A percentile compares a stretch with the other conserved stretches of the same genome.
Conservation (phyloP, 352 stramenopile species). For the Pythium biforme region DNA sequence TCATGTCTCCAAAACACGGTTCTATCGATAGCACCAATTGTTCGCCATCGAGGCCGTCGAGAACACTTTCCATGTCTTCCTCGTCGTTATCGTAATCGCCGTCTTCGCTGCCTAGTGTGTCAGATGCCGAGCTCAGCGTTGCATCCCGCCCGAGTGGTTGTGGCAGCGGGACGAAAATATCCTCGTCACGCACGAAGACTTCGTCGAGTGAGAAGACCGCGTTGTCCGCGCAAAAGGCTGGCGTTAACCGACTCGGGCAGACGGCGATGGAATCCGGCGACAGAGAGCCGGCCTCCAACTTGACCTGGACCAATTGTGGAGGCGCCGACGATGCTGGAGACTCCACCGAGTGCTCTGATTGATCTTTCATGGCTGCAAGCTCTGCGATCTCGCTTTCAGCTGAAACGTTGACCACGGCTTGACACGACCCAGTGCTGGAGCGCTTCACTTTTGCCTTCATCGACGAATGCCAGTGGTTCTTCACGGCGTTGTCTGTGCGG, state of each 20-base stretch:
- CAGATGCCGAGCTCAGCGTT: background rate
- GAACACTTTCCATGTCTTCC: background rate
- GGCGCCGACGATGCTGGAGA: background rate
- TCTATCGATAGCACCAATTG: background rate
- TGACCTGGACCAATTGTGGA: background rate
- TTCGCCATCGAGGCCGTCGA: slow-evolving; percentile 1
- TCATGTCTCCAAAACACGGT: too few relatives aligned
- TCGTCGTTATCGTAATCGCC: background rate
- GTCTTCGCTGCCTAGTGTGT: background rate
- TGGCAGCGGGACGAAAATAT: background rate
- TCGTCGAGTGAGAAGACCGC: slow-evolving; percentile 8
- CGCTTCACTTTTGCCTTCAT: slow-evolving; percentile 60
- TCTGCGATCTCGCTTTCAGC: background rate
- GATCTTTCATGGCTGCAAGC: background rate
- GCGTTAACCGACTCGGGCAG: slow-evolving; percentile 15
- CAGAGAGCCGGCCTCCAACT: slow-evolving; percentile 24
- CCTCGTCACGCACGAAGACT: background rate
- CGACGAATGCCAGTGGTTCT: slow-evolving; percentile 96
- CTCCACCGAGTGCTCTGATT: background rate
- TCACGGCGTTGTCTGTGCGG: slow-evolving; percentile 96
- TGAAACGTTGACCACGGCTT: background rate
- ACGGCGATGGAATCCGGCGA: slow-evolving; percentile 40
- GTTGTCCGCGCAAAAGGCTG: background rate
- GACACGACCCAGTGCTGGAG: background rate
- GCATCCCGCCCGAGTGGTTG: background rate